Base-by-base conservation (phyloP, 2,329 filamentous ascomycete species). In the Fusarium paranaense region DNA sequence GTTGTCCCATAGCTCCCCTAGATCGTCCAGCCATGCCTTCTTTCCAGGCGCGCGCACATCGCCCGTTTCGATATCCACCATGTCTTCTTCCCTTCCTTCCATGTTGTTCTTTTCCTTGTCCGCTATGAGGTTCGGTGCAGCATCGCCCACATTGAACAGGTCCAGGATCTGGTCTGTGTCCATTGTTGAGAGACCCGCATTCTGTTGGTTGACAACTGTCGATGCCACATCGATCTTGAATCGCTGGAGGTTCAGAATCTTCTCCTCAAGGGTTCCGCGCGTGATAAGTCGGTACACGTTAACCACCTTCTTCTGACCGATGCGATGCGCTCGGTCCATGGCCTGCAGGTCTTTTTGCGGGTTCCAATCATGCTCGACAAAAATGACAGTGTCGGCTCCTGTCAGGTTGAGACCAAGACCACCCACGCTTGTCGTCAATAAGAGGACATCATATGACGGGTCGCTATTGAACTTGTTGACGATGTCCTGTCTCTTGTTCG, bases 291-390 rank as follows among this genome's bases (percentile, higher is more conserved):
- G 95, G 84, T 99, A 99, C 18, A 99, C 97, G 80, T 99, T 99
- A 77, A 99, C 97, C 40, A 98, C 97, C 89, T 98, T 99, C 91
- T 99, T 99, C 86, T 99, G 97, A 2, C 97, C 97, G 78, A 99
- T 98, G 77, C 97, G 92, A 87, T 99, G 97, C 10, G 97, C 97
- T 69, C 97, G 95, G 81, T 99, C 97, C 97, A 99, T 99, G 76
- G 97, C 97, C 81, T 99, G 97, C 76, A 99, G 90, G 83, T 99
- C 97, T 83, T 98, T 98, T 82, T 99, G 97, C 35, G 97, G 97
- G 81, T 99, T 99, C 97, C 97, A 99, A 83, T 99, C 97, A 83
- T 99, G 97, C 84, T 99, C 97, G 33, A 99, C 97, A 79, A 99
- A 99, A 78, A 99, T 99, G 82, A 99, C 97, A 0, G 97, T 99